These are phyloP conservation scores for Candida patagonica DNA, from an alignment of 805 yeast species.

Conservation along the genomic window DNA sequence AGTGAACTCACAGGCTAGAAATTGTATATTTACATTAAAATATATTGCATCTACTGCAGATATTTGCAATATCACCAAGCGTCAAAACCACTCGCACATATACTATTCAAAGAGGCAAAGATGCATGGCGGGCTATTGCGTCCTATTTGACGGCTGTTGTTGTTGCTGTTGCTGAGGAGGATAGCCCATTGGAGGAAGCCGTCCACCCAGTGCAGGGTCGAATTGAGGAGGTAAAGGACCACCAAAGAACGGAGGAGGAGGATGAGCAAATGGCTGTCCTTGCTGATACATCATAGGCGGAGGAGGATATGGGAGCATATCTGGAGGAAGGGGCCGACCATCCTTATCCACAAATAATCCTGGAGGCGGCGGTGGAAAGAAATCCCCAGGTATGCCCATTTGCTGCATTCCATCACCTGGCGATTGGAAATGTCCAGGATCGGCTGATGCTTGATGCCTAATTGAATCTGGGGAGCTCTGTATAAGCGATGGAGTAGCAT, in stretches of 20 bases:
- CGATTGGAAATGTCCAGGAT: neutral
- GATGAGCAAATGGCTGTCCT: slow-evolving; percentile 5
- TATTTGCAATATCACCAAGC: too few relatives aligned
- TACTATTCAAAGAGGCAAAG: too few relatives aligned
- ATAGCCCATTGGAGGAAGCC: slow-evolving; percentile 7
- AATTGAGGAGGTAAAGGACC: slow-evolving; percentile 12
- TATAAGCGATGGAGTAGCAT: neutral
- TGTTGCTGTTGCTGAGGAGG: slow-evolving; percentile 8
- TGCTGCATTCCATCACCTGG: slow-evolving; percentile 3
- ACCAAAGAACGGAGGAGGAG: slow-evolving; percentile 14
- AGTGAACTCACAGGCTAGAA: too few relatives aligned
- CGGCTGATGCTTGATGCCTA: neutral
- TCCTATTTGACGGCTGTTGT: slow-evolving; percentile 2
- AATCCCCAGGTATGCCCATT: slow-evolving; percentile 6
- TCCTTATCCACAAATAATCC: slow-evolving; percentile 13
- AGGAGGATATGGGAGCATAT: slow-evolving; percentile 7
- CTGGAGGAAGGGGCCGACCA: slow-evolving; percentile 15
- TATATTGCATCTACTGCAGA: too few relatives aligned
- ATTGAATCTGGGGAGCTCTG: too few relatives aligned
- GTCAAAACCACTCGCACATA: too few relatives aligned
- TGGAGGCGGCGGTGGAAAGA: slow-evolving; percentile 13
- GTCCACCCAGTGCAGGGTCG: slow-evolving; percentile 8
- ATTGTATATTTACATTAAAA: too few relatives aligned
- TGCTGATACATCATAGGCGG: slow-evolving; percentile 7
- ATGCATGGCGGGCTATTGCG: too few relatives aligned